Percentiles rank a stretch among this genome's conserved stretches.
Evolutionary conservation across 768 basidiomycete genomes (phyloP).

Genomic region (Termitomyces sp.): DNA sequence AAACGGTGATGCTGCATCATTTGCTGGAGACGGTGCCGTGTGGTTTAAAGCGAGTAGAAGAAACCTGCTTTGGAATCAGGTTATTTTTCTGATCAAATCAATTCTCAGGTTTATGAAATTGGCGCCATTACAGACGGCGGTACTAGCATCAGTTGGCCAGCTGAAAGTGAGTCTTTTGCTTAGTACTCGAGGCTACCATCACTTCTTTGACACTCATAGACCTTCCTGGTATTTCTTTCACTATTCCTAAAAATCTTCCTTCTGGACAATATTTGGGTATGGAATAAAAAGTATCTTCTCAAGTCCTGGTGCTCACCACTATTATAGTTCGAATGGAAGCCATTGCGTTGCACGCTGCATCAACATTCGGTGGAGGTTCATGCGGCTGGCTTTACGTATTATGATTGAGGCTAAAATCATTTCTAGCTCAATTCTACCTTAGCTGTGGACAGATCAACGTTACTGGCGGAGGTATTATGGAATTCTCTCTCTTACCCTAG

Average conservation of each 20-base stretch:
- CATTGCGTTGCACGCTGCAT: slow-evolving; percentile 34
- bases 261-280: slow-evolving; percentile 27
- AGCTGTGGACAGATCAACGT: slow-evolving; percentile 35
- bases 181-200: neutral
- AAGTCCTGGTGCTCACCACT: neutral
- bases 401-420: neutral
- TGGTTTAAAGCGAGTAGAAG: slow-evolving; percentile 34
- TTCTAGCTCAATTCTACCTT: slow-evolving; percentile 26
- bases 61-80: neutral
- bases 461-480: slow-evolving; percentile 26
- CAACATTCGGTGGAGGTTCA: slow-evolving; percentile 26
- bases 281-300: neutral
- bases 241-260: slow-evolving; percentile 28
- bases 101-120: slow-evolving; percentile 32
- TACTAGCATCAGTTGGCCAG: slow-evolving; percentile 38
- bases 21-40: slow-evolving; percentile 37
- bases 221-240: slow-evolving; percentile 25
- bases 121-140: slow-evolving; percentile 41
- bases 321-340: slow-evolving; percentile 27
- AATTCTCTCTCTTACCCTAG: slow-evolving; percentile 1
- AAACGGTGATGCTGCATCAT: slow-evolving; percentile 26
- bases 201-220: neutral
- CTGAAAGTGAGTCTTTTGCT: slow-evolving; percentile 24
- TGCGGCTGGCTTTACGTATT: slow-evolving; percentile 9
- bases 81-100: neutral